Percentiles rank a stretch among this genome's conserved stretches.
These are phyloP conservation scores for Ballota nigra DNA, from an alignment of 257 asterid species.

Conservation along the genomic window DNA sequence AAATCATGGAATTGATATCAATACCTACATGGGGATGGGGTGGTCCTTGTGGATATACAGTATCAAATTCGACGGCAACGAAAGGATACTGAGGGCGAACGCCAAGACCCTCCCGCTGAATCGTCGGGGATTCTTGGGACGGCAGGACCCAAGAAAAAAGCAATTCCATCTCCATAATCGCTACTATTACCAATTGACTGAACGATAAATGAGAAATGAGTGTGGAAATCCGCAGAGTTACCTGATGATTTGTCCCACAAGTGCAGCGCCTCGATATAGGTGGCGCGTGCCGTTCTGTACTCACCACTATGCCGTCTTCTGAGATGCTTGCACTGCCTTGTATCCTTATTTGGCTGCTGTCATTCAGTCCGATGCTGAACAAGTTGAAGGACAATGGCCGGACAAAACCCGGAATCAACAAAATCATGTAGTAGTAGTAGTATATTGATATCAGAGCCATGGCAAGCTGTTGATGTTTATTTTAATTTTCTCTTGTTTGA, in stretches of 20 bases:
- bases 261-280: not conserved
- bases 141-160: constrained; percentile 3
- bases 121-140: not conserved
- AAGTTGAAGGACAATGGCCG: constrained; percentile 10
- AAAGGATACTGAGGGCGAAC: not conserved
- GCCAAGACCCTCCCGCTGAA: constrained; percentile 6
- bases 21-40: constrained; percentile 1
- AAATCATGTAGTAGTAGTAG: not conserved
- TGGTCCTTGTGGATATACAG: not conserved
- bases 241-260: constrained; percentile 10
- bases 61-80: constrained; percentile 13
- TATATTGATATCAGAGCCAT: not conserved
- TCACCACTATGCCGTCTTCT: not conserved
- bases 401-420: not conserved
- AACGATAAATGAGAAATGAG: constrained; percentile 10
- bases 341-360: not conserved
- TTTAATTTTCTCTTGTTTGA: not conserved
- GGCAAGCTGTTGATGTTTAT: not conserved
- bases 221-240: not conserved
- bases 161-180: not conserved
- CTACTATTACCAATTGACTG: not conserved
- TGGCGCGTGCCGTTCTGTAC: constrained; percentile 4
- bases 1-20: not conserved
- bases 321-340: constrained; percentile 10
- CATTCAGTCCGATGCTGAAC: not conserved